Conservation (phyloP, 495 filamentous ascomycete species). For the Aspergillus sclerotioniger region DNA sequence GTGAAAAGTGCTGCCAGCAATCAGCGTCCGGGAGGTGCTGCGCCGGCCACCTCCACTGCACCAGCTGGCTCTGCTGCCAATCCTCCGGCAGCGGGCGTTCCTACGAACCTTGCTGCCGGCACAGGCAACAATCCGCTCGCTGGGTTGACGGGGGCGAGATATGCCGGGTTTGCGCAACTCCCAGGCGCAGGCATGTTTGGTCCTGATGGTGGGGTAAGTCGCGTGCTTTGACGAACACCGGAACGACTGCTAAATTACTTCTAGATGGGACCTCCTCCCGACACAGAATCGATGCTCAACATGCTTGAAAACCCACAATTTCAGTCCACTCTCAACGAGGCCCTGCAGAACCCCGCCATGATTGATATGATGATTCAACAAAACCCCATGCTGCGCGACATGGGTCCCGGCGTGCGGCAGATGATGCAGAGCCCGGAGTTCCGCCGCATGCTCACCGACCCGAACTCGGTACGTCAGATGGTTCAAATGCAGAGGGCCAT, state of each 20-base stretch:
- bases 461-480: slow-evolving; percentile 74
- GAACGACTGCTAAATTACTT: slow-evolving; percentile 20
- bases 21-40: slow-evolving; percentile 50
- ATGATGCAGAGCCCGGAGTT: slow-evolving; percentile 84
- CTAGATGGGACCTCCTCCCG: slow-evolving; percentile 89
- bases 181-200: slow-evolving; percentile 90
- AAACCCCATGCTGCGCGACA: slow-evolving; percentile 83
- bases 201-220: slow-evolving; percentile 91
- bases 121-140: slow-evolving; percentile 89
- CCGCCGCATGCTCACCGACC: slow-evolving; percentile 94
- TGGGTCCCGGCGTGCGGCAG: slow-evolving; percentile 75
- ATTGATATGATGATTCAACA: slow-evolving; percentile 88
- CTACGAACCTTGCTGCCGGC: slow-evolving; percentile 87
- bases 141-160: slow-evolving; percentile 87
- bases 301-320: slow-evolving; percentile 88
- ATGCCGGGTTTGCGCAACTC: slow-evolving; percentile 86
- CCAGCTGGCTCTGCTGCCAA: slow-evolving; percentile 50
- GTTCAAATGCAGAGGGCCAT: slow-evolving; percentile 74
- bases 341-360: slow-evolving; percentile 87
- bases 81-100: slow-evolving; percentile 60
- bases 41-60: slow-evolving; percentile 34
- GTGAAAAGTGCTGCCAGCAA: slow-evolving; percentile 96
- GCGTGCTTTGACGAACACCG: background rate
- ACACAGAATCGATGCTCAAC: slow-evolving; percentile 71
- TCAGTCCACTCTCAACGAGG: slow-evolving; percentile 83